Base-by-base conservation (phyloP, 495 filamentous ascomycete genomes). In the Aspergillus campestris region DNA sequence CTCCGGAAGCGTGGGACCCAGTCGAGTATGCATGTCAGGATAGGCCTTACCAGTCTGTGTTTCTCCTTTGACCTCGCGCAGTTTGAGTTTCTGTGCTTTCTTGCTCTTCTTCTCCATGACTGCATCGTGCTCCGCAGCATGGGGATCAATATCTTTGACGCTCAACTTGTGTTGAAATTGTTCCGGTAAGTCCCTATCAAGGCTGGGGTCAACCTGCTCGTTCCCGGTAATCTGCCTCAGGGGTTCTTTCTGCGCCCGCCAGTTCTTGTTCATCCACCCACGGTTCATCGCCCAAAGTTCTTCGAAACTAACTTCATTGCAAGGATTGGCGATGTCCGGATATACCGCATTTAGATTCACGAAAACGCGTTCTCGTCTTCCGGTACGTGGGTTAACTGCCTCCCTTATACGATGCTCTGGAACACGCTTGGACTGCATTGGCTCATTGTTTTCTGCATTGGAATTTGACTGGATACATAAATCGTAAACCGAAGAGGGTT, bases 321-420 rank as follows among this genome's bases (percentile, higher is more conserved):
- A 72, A 5, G 79, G 71, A 53, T 87, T 80, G 18, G 78, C 71
- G 39, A 76, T 74, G 38, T 84, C 79, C 5, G 89, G 89, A 53
- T 97, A 97, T 36, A 97, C 75, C 31, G 80, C 74, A 61, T 87
- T 75, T 38, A 97, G 70, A 58, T 94, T 81, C 53, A 94, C 87
- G 64, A 87, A 90, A 34, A 95, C 82, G 40, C 83, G 80, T 60
- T 98, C 91, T 45, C 73, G 75, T 60, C 82, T 83, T 43, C 87
- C 87, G 12, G 75, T 90, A 55, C 78, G 79, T 35, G 83, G 80
- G 59, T 95, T 92, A 49, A 86, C 65, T 44, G 79, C 79, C 66
- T 85, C 75, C 73, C 86, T 86, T 67, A 80, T 69, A 59, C 83
- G 67, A 50, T 73, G 72, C 48, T 70, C 63, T 43, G 61, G 65